These are phyloP conservation scores for Nicotiana rustica DNA, from an alignment of 305 asterid genomes.

Conservation along the genomic window DNA sequence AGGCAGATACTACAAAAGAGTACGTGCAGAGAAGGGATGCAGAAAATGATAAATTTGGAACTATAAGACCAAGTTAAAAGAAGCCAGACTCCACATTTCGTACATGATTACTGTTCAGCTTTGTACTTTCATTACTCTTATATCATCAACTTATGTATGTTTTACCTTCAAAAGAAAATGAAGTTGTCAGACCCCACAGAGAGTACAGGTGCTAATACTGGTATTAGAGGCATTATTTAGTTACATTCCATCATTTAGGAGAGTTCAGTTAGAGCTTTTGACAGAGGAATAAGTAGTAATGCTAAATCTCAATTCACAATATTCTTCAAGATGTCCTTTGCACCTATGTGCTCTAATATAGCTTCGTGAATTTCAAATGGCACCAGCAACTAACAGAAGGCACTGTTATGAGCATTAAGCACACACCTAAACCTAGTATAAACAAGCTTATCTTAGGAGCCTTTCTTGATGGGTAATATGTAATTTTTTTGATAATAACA, in stretches of 20 bases:
- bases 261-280: constrained; percentile 15
- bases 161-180: background rate
- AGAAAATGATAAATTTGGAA: background rate
- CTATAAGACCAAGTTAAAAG: background rate
- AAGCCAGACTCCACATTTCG: background rate
- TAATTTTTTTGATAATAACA: background rate
- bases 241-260: background rate
- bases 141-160: background rate
- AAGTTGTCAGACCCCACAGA: constrained; percentile 22
- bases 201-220: constrained; percentile 10
- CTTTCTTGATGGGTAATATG: background rate
- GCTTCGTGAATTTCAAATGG: background rate
- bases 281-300: background rate
- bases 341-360: background rate
- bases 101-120: constrained; percentile 23
- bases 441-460: background rate
- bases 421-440: background rate
- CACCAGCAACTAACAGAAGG: background rate
- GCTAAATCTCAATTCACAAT: constrained; percentile 18
- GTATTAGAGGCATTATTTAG: constrained; percentile 5
- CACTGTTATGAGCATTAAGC: background rate
- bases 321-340: constrained; percentile 15
- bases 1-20: constrained; percentile 1
- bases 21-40: background rate
- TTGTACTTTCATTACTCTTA: constrained; percentile 17